Evolutionary conservation across 495 filamentous ascomycete genomes (phyloP), one percentile per base, ranked within the genome.

Genomic region (Neurospora sp.): DNA sequence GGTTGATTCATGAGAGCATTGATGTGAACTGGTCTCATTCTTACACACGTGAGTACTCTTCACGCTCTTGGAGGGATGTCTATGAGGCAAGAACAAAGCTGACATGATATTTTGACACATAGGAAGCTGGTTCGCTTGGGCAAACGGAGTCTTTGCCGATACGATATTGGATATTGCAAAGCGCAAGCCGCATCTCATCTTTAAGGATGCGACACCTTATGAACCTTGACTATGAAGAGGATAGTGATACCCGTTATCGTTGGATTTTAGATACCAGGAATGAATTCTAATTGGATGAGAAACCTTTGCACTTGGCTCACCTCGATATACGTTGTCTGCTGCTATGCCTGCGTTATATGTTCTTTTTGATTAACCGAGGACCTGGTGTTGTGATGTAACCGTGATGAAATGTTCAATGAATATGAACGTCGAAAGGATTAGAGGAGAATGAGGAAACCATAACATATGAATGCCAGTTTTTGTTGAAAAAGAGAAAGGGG

Each of bases 71-170:
- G 37, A 2, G 0, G 9, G 18, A 59, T 3, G 5, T 12, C 4
- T 2, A 22, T 37, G 18, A 35, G 38, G 53, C 44, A 2, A 4
- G 14, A 8, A 35, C 53, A 40, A 70, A 71, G 72, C 80, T 87
- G 76, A 86, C 74, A 41, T 39, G 35, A 69, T 16, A 38, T 69
- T 48, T 12, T 22, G 59, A 20, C 22, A 40, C n/a, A 37, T 59
- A 91, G 89, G 92, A 71, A 91, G 91, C 72, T 99, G 96, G 96
- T 98, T 99, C 80, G 93, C 96, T 14, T 98, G 95, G 96, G 96
- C 96, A 20, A 98, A 98, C 76, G 94, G 93, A 0, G 93, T 99
- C 40, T 98, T 96, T 82, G 92, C 95, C 14, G 92, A 96, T 83
- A 97, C 94, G 6, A 92, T 99, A 69, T 82, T 99, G 38, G 92